phyloP scores from a whole-genome alignment of 106 monocot species.

The Acorus calamus region DNA sequence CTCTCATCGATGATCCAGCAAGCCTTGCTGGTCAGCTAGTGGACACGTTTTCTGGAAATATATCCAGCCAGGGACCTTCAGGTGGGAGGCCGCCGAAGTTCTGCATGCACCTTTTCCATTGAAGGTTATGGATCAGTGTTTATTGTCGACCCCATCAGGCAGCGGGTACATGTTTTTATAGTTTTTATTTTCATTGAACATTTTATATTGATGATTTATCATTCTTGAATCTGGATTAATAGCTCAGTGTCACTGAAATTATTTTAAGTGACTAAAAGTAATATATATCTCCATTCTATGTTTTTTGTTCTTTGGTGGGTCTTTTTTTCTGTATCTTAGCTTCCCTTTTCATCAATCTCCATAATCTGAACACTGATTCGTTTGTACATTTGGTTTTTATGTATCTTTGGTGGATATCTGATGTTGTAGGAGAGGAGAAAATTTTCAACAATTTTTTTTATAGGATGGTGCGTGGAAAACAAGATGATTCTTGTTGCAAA shows the following conservation, averaged over 20 bases:
- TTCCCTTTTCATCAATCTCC: too few relatives aligned
- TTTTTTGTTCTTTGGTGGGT: too few relatives aligned
- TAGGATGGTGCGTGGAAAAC: too few relatives aligned
- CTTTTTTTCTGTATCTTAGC: too few relatives aligned
- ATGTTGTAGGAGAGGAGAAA: too few relatives aligned
- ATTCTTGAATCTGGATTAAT: neutral
- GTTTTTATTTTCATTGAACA: constrained; percentile 17
- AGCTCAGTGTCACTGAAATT: constrained; percentile 3
- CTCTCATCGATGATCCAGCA: constrained; percentile 27
- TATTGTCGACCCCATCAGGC: neutral
- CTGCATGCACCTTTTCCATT: constrained; percentile 34
- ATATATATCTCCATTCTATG: too few relatives aligned
- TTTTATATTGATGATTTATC: constrained; percentile 10
- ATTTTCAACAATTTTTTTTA: too few relatives aligned
- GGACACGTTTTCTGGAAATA: constrained; percentile 24
- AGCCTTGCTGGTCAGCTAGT: constrained; percentile 33
- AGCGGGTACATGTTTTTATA: constrained; percentile 17
- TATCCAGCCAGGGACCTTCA: constrained; percentile 11
- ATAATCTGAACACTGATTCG: too few relatives aligned
- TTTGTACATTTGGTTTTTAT: too few relatives aligned
- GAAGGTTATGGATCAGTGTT: constrained; percentile 2
- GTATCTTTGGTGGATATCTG: too few relatives aligned
- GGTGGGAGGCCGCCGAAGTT: constrained; percentile 10
- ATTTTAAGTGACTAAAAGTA: too few relatives aligned
- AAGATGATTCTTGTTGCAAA: too few relatives aligned